These are phyloP conservation scores for Lecanicillium sp. DNA, from an alignment of 2,329 filamentous ascomycete genomes.

Conservation along the genomic window DNA sequence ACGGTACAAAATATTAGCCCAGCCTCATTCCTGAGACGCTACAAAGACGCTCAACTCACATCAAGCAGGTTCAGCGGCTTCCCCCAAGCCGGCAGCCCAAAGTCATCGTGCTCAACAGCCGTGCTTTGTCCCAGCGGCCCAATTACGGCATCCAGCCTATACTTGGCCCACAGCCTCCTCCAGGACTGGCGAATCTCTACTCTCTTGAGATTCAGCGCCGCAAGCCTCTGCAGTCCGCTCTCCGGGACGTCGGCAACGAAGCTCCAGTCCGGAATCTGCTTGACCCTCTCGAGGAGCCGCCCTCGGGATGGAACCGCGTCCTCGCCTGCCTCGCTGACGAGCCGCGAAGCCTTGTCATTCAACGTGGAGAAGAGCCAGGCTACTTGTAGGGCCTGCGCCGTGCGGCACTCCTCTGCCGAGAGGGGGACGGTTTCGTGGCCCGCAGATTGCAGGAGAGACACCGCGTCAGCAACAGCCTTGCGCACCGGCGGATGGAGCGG, in stretches of 20 bases:
- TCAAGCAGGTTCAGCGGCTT: slow-evolving; percentile 43
- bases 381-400: slow-evolving; percentile 7
- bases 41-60: slow-evolving; percentile 22
- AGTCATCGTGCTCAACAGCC: slow-evolving; percentile 43
- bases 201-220: slow-evolving; percentile 13
- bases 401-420: slow-evolving; percentile 13
- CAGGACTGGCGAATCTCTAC: slow-evolving; percentile 26
- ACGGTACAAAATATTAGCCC: not conserved
- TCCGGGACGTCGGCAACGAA: slow-evolving; percentile 15
- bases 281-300: not conserved
- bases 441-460: slow-evolving; percentile 25
- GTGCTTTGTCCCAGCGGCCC: slow-evolving; percentile 39
- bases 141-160: slow-evolving; percentile 42
- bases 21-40: not conserved
- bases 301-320: slow-evolving; percentile 6
- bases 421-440: slow-evolving; percentile 37
- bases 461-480: slow-evolving; percentile 32
- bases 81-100: slow-evolving; percentile 36
- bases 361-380: slow-evolving; percentile 1
- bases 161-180: slow-evolving; percentile 29
- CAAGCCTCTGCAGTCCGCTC: slow-evolving; percentile 30
- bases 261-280: not conserved
- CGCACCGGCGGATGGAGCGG: slow-evolving; percentile 43
- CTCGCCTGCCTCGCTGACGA: slow-evolving; percentile 7
- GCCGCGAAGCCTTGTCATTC: slow-evolving; percentile 1